Evolutionary conservation across 2,329 filamentous ascomycete species (phyloP).

Genomic region (Diaporthe sp.): DNA sequence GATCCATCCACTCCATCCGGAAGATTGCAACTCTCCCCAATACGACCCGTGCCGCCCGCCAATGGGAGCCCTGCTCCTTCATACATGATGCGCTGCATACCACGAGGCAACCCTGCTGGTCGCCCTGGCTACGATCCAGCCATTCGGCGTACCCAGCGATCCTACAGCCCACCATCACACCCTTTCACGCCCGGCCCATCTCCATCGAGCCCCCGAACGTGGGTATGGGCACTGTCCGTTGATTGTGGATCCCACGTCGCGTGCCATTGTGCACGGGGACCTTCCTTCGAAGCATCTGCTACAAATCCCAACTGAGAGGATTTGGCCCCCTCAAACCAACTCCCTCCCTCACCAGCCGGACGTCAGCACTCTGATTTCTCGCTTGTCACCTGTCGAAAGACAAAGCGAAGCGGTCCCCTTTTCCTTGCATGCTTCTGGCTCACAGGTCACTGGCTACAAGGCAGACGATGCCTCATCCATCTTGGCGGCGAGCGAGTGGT

Average conservation of each 20-base stretch:
- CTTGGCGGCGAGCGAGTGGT: conserved; percentile 8
- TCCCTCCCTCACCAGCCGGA: conserved; percentile 29
- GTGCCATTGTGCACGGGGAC: not conserved
- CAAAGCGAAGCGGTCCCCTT: conserved; percentile 18
- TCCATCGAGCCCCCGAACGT: not conserved
- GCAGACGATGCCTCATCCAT: conserved; percentile 9
- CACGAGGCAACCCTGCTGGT: conserved; percentile 30
- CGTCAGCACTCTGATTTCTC: conserved; percentile 33
- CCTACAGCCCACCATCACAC: conserved; percentile 21
- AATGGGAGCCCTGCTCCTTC: conserved; percentile 16
- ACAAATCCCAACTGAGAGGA: conserved; percentile 18
- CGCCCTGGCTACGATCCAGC: conserved; percentile 13
- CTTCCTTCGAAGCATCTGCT: not conserved
- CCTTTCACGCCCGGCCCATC: conserved; percentile 7
- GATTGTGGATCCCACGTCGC: conserved; percentile 17
- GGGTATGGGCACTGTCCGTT: not conserved
- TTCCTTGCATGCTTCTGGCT: conserved; percentile 26
- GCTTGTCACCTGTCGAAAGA: conserved; percentile 15
- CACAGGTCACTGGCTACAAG: not conserved
- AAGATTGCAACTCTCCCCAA: conserved; percentile 27
- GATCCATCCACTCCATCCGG: conserved; percentile 27
- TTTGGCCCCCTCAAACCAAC: conserved; percentile 28
- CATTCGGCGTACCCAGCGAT: not conserved
- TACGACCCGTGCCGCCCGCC: conserved; percentile 35
- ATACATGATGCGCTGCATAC: conserved; percentile 21